A percentile compares a stretch with the other conserved stretches of the same genome.
Conservation (phyloP, 2,329 filamentous ascomycete genomes). For the Epichloe coenophiala region DNA sequence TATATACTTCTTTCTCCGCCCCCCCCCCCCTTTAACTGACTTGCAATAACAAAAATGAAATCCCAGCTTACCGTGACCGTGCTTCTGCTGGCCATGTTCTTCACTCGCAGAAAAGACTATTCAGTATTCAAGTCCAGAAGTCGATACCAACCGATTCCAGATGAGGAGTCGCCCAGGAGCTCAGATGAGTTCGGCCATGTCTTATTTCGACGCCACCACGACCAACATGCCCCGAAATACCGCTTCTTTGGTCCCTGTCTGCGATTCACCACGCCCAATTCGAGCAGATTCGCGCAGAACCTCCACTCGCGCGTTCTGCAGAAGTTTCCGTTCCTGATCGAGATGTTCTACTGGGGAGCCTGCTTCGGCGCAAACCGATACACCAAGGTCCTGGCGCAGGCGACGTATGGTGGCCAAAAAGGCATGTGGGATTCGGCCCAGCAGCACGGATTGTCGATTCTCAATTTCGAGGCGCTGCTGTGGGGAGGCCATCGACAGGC, state of each 20-base stretch:
- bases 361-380: constrained; percentile 6
- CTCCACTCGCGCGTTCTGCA: constrained; percentile 49
- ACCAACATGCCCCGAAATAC: constrained; percentile 7
- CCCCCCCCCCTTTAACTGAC: background rate
- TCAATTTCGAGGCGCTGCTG: constrained; percentile 6
- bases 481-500: constrained; percentile 4
- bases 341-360: constrained; percentile 58
- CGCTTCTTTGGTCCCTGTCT: constrained; percentile 7
- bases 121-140: constrained; percentile 15
- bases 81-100: constrained; percentile 23
- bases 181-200: constrained; percentile 11
- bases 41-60: background rate
- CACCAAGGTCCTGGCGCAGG: constrained; percentile 7
- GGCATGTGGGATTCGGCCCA: constrained; percentile 25
- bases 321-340: constrained; percentile 58
- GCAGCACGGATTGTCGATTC: constrained; percentile 3
- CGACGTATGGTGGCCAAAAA: constrained; percentile 5
- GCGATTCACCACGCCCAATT: constrained; percentile 45
- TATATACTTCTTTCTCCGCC: too few species aligned
- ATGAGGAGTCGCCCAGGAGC: constrained; percentile 13
- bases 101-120: constrained; percentile 22
- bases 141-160: constrained; percentile 12
- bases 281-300: constrained; percentile 42
- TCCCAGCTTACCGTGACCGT: constrained; percentile 22
- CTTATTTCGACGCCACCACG: constrained; percentile 2